Evolutionary conservation across 495 filamentous ascomycete species (phyloP), one percentile per base, ranked within the genome.

Genomic region (Podospora anserina): DNA sequence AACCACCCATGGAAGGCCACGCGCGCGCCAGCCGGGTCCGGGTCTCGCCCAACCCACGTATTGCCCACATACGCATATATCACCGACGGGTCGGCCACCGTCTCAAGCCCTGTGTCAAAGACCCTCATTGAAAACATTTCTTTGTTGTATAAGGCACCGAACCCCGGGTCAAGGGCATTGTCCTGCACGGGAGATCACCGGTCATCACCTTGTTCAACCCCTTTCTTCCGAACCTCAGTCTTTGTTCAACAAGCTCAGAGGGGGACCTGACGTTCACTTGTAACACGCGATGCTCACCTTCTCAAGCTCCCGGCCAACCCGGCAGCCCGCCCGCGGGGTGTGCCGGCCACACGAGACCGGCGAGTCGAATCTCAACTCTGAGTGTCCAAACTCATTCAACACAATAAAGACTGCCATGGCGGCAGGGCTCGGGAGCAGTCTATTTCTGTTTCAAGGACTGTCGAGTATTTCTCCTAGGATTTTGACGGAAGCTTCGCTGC

Each of bases 351-450:
- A 49, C 39, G 39, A 49, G 39, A 49, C 13, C 39, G 39, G 13
- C 39, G 39, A 13, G 18, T 64, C 18, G 0, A 49, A 49, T 49
- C 13, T 49, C 9, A 49, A 13, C 39, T 49, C 39, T 6, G 2
- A 1, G 39, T 49, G 39, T 16, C 13, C 13, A 11, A 49, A 49
- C 39, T 49, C 39, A 49, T 49, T 49, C n/a, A 53, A 30, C 0
- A 62, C 57, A 23, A 71, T 75, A 69, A 71, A 66, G 68, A 34
- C 63, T 30, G 69, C 67, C 67, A 64, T 75, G 68, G 71, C 67
- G 3, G 69, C 69, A 1, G 72, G 69, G 4, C 32, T 73, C n/a
- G 64, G 67, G 16, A 70, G 49, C 55, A 71, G 69, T 56, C 56
- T 73, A 0, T 72, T 71, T 9, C 30, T 71, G 0, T 67, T 68